Percentiles rank a stretch among this genome's conserved stretches.
phyloP scores from a whole-genome alignment of 495 filamentous ascomycete genomes.

The Aspergillus homomorphus region DNA sequence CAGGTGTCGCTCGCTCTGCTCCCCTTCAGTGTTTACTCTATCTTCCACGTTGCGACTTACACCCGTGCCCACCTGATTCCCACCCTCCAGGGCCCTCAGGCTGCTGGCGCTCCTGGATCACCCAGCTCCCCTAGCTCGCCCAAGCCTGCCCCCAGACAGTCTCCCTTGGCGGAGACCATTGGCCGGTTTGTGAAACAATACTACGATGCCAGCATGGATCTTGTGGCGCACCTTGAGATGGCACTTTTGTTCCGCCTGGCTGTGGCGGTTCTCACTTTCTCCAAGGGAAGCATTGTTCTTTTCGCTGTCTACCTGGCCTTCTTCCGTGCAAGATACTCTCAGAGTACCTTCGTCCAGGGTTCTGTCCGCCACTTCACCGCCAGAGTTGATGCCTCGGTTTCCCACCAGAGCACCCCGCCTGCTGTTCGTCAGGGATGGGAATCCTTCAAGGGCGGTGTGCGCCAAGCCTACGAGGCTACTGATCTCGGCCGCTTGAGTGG shows the following conservation, averaged over 20 bases:
- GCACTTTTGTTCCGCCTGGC: constrained; percentile 79
- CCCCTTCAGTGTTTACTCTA: constrained; percentile 92
- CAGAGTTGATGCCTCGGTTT: constrained; percentile 73
- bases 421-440: constrained; percentile 82
- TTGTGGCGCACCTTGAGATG: constrained; percentile 74
- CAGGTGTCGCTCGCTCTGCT: constrained; percentile 88
- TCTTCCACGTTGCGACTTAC: constrained; percentile 93
- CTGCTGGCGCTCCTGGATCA: constrained; percentile 43
- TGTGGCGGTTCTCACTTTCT: constrained; percentile 75
- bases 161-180: constrained; percentile 74
- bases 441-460: constrained; percentile 65
- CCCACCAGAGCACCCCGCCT: constrained; percentile 84
- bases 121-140: constrained; percentile 49
- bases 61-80: constrained; percentile 54
- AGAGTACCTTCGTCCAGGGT: constrained; percentile 86
- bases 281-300: constrained; percentile 85
- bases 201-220: constrained; percentile 85
- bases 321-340: constrained; percentile 83
- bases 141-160: constrained; percentile 60
- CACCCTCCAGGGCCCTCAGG: constrained; percentile 43
- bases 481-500: constrained; percentile 70
- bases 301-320: constrained; percentile 83
- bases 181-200: constrained; percentile 95
- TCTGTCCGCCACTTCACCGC: constrained; percentile 70
- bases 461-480: constrained; percentile 73